Percentiles rank a stretch among this genome's conserved stretches.
Evolutionary conservation across 2,329 filamentous ascomycete species (phyloP).

Genomic region (Ceratocystis cacaofunesta): DNA sequence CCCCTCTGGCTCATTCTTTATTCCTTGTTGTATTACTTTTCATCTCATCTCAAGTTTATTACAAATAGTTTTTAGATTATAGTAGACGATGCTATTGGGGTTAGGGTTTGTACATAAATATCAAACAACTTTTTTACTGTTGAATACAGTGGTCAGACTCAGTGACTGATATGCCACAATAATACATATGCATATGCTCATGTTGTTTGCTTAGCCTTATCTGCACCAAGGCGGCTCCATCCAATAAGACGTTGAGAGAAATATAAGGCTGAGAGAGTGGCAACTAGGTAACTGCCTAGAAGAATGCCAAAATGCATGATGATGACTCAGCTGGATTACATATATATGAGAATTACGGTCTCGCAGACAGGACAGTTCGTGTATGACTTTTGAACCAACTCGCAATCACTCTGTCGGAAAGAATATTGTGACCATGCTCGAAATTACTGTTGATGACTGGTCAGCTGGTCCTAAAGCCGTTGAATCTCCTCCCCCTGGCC

Average conservation of each 20-base stretch:
- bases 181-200: not conserved
- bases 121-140: not conserved
- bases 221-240: not conserved
- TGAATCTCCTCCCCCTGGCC: not conserved
- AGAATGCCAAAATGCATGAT: not conserved
- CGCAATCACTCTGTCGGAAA: not conserved
- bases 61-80: not conserved
- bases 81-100: not conserved
- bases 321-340: not conserved
- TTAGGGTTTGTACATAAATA: slow-evolving; percentile 1
- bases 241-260: not conserved
- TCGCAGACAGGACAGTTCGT: too few species aligned
- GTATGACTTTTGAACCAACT: too few species aligned
- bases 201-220: not conserved
- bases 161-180: not conserved
- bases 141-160: not conserved
- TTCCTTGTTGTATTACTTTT: not conserved
- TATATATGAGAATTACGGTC: too few species aligned
- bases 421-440: not conserved
- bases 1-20: not conserved
- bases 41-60: not conserved
- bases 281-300: not conserved
- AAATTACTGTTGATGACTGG: slow-evolving; percentile 1
- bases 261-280: not conserved
- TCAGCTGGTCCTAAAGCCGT: not conserved